Base-by-base conservation (phyloP, 495 filamentous ascomycete species). In the Copromyces sp. region DNA sequence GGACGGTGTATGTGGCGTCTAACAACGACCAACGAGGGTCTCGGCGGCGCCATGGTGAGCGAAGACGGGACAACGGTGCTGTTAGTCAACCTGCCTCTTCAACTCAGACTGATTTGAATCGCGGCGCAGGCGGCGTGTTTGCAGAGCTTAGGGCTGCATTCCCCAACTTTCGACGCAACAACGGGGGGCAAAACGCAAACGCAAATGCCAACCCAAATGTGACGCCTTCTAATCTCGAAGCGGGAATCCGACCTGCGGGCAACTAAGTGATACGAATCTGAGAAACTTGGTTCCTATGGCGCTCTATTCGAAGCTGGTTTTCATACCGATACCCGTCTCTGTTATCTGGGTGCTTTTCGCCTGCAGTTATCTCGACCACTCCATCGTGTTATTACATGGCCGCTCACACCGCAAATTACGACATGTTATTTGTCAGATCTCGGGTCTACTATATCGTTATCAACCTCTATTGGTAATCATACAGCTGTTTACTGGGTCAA, bases 201-300 rank as follows among this genome's bases (percentile, higher is more conserved):
- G 71, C 77, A 7, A 75, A 73, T 8, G 69, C 74, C 42, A 75
- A 75, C 70, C 69, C 69, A 0, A 24, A 71, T 37, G 73, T 78
- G 11, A 79, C 81, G 3, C 80, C 80, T 3, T 81, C 81, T 5
- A 77, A 81, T 42, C 78, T 83, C 4, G 81, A 83, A 71, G 77
- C 81, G 11, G 81, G 79, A 35, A 72, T 75, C 12, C 73, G 74
- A 40, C 47, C 44, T 70, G 29, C 39, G 53, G 44, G 38, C 39
- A 61, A 40, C 37, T 69, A 40, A 73, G 29, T 35, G 14, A 61
- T 5, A 61, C 53, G 24, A 61, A 29, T 32, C 12, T 61, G 47
- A 61, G 24, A 32, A 9, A 29, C 24, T 24, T 29, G 14, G 29
- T 61, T 35, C 14, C 29, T 35, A 61, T 20, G 29, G 6, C 20